Evolutionary conservation across 1,284 basidiomycete species (phyloP).

Genomic region (Microbotryum scabiosae): DNA sequence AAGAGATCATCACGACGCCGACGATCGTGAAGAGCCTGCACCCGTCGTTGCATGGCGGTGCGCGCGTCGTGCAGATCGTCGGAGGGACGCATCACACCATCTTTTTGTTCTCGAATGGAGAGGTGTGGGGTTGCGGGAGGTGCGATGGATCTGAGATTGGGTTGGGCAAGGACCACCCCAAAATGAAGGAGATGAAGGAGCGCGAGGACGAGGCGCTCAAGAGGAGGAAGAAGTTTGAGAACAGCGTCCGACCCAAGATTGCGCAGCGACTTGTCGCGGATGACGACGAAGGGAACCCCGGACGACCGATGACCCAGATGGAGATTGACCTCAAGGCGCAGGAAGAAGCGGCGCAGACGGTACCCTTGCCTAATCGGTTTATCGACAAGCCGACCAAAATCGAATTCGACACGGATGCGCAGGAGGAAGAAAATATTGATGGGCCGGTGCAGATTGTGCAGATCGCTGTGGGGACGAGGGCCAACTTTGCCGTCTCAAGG

Average conservation of each 20-base stretch:
- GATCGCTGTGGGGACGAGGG: slow-evolving; percentile 67
- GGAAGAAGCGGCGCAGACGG: slow-evolving; percentile 37
- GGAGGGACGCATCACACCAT: slow-evolving; percentile 80
- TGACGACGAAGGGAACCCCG: slow-evolving; percentile 41
- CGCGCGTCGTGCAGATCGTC: slow-evolving; percentile 52
- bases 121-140: slow-evolving; percentile 74
- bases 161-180: slow-evolving; percentile 52
- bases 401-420: slow-evolving; percentile 53
- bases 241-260: slow-evolving; percentile 16
- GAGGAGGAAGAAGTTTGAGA: slow-evolving; percentile 34
- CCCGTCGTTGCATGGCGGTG: slow-evolving; percentile 58
- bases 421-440: slow-evolving; percentile 41
- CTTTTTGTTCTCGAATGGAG: slow-evolving; percentile 73
- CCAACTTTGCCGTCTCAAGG: slow-evolving; percentile 67
- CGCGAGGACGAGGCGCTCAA: slow-evolving; percentile 35
- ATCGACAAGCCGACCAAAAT: slow-evolving; percentile 41
- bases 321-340: slow-evolving; percentile 22
- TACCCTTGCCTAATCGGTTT: slow-evolving; percentile 22
- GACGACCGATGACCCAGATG: neutral
- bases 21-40: slow-evolving; percentile 58
- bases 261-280: slow-evolving; percentile 47
- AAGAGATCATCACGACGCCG: slow-evolving; percentile 58
- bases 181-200: slow-evolving; percentile 43
- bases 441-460: slow-evolving; percentile 53
- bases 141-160: slow-evolving; percentile 72